Evolutionary conservation across 2,329 filamentous ascomycete genomes (phyloP).

Genomic region (Xylariaceae sp.): DNA sequence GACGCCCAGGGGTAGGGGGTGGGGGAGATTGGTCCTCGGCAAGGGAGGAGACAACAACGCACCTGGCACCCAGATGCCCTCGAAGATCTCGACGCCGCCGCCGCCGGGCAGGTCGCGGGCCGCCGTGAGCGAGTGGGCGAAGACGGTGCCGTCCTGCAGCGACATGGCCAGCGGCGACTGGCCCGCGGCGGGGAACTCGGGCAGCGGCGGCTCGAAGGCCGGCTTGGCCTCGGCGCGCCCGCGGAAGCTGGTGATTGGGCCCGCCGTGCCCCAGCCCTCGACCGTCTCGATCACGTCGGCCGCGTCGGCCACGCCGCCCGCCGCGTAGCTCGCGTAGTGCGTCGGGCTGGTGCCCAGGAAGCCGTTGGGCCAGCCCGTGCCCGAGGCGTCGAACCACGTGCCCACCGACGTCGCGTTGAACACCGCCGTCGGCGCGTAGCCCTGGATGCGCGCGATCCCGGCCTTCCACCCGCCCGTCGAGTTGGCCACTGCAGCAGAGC

Average conservation of each 20-base stretch:
- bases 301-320: not conserved
- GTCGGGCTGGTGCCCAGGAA: slow-evolving; percentile 4
- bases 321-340: slow-evolving; percentile 2
- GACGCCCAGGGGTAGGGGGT: not conserved
- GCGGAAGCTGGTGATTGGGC: slow-evolving; percentile 4
- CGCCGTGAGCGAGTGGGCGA: slow-evolving; percentile 3
- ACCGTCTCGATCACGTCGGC: not conserved
- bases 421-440: not conserved
- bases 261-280: slow-evolving; percentile 2
- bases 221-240: not conserved
- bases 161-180: slow-evolving; percentile 1
- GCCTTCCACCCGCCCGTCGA: not conserved
- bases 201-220: not conserved
- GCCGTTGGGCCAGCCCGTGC: slow-evolving; percentile 4
- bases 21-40: no score
- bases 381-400: slow-evolving; percentile 1
- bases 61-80: slow-evolving; percentile 5
- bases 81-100: slow-evolving; percentile 4
- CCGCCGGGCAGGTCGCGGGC: slow-evolving; percentile 2
- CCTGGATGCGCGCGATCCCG: slow-evolving; percentile 2
- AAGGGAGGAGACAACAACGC: no score
- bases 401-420: slow-evolving; percentile 3
- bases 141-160: slow-evolving; percentile 3
- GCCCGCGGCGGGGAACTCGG: not conserved
- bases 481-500: no score